Base-by-base conservation (phyloP, 192 early-diverging fungal species). In the Dissophora globulifera region DNA sequence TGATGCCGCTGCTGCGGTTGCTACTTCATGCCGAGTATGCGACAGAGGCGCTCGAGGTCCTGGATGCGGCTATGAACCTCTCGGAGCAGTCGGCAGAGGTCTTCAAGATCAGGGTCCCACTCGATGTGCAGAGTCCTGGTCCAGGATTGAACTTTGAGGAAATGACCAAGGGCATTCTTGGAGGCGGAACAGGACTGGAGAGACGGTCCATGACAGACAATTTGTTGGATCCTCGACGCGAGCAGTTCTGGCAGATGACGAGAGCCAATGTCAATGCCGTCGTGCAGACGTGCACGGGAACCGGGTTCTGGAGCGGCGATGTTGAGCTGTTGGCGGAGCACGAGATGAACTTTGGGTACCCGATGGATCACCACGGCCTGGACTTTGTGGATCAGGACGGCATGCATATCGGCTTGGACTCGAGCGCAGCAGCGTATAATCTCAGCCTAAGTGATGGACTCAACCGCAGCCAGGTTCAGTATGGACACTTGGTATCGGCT, bases 1-100 rank as follows among this genome's bases (percentile, higher is more conserved):
- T 95, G 20, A 58, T 82, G 38, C 94, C 94, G 2, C 54, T 95
- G 22, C 65, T 95, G 27, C 84, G 79, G 16, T 43, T 93, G 12
- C 47, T 76, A 4, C 68, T 95, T 29, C 83, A 86, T 17, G 85
- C 91, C 0, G 82, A 85, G 4, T 85, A 87, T 62, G 86, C 87
- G 4, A 81, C 85, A 22, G 82, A 90, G 32, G 93, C 93, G 0
- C 67, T 93, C 17, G 75, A 84, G n/a, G 92, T 95, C 4, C 61
- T 95, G 50, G 93, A 95, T 55, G 84, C 85, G 45, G 78, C 83
- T 19, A 88, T 89, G 72, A 76, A 76, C 38, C 49, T 76, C 17
- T 67, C 72, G 6, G 72, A 76, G 30, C 72, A 76, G 23, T 76
- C 72, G 0, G 31, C 72, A 19, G 63, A 76, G 13, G 58, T 67